Percentiles rank a stretch among this genome's conserved stretches.
Conservation (phyloP, 768 basidiomycete genomes). For the Neoboletus magnificus region DNA sequence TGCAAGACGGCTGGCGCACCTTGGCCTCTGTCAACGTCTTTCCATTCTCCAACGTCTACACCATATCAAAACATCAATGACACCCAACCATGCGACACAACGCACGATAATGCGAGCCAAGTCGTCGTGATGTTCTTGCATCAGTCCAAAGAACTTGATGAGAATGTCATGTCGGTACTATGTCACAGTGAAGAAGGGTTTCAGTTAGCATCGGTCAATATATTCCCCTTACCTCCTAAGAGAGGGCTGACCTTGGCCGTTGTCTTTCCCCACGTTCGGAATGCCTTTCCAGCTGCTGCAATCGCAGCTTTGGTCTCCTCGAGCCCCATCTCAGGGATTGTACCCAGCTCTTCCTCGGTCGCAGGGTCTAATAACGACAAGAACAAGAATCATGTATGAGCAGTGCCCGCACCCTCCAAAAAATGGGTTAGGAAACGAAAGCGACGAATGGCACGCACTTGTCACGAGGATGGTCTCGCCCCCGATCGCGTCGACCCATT, state of each 20-base stretch:
- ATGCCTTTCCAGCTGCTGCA: constrained; percentile 72
- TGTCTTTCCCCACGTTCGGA: constrained; percentile 82
- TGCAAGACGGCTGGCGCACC: constrained; percentile 35
- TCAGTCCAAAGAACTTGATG: constrained; percentile 70
- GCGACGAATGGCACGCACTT: constrained; percentile 46
- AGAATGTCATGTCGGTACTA: constrained; percentile 83
- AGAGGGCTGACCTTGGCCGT: constrained; percentile 66
- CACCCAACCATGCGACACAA: constrained; percentile 5
- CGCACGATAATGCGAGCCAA: constrained; percentile 80
- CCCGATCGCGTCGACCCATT: constrained; percentile 80
- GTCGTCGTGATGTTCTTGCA: constrained; percentile 85
- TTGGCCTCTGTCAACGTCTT: constrained; percentile 84
- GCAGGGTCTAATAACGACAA: constrained; percentile 67
- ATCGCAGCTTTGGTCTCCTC: constrained; percentile 85
- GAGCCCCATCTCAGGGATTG: constrained; percentile 85
- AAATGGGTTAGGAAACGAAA: neutral
- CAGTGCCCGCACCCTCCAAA: neutral
- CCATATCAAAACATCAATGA: constrained; percentile 10
- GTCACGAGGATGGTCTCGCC: constrained; percentile 70
- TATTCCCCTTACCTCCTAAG: neutral
- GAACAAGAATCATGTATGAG: constrained; percentile 1
- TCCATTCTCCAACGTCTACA: constrained; percentile 91
- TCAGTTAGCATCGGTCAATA: neutral
- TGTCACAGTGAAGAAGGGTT: neutral
- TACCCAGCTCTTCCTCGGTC: constrained; percentile 77